Base-by-base conservation (phyloP, 2,329 filamentous ascomycete genomes). In the Aspergillus pseudoglaucus region DNA sequence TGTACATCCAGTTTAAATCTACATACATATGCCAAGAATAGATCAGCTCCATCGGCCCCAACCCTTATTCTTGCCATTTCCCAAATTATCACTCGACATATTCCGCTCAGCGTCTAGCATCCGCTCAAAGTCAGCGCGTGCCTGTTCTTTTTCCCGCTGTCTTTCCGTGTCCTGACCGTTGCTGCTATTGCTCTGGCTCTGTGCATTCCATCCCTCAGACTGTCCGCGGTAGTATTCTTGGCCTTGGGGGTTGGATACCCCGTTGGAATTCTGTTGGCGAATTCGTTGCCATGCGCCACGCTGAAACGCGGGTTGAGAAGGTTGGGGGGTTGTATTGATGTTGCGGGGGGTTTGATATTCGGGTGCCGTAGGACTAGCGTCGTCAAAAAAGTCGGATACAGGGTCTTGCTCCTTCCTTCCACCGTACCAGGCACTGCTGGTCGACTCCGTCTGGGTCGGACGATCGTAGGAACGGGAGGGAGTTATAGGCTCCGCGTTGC, bases 71-170 rank as follows among this genome's bases (percentile, higher is more conserved):
- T 49, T 49, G 17, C 54, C 50, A 15, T 20, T 46, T 15, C 47
- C 47, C 23, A 47, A 27, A 37, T 46, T 50, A 15, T 59, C 60
- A 27, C 37, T 51, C 6, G 55, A 51, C 17, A 47, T 47, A 20
- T 64, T 62, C 44, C 69, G 56, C 55, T 74, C 72, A 0, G 61
- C 53, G 3, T 75, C 71, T 15, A 75, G 50, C 60, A 74, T 59
- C 9, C 59, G 59, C 49, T 75, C 68, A 45, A 75, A 75, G 3
- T 73, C 67, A 7, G 62, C 65, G 47, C 71, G 71, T 3, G 71
- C 69, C 46, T 66, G 60, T 37, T 72, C 64, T 42, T 62, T 60
- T 22, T 69, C 65, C 5, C 57, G 55, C 20, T 55, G 55, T 15
- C 52, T 51, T 3, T 58, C 59, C 6, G 48, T 52, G 8, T 59